Base-by-base conservation (phyloP, 2,329 filamentous ascomycete species). In the Cordyceps farinosa region DNA sequence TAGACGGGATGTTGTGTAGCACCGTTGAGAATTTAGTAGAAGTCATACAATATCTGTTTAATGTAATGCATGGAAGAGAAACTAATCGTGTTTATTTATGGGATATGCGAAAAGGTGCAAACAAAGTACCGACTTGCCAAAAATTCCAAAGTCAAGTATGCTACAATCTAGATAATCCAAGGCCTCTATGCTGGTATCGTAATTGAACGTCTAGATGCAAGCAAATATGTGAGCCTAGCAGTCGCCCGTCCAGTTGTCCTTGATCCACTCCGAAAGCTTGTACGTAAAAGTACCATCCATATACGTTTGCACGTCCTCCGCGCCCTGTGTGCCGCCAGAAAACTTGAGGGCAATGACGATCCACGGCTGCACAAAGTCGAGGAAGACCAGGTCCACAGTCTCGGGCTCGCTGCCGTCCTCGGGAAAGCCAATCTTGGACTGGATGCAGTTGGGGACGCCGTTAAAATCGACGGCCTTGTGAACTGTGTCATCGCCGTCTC, bases 321-420 rank as follows among this genome's bases (percentile, higher is more conserved):
- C 72, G 29, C 66, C 75, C 62, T 83, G 87, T 32, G 81, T 79
- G 1, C 80, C 80, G 0, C 85, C 85, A 32, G 77, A 78, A 66
- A 85, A 82, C 67, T 87, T 86, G 65, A 97, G 78, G 3, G 92
- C 92, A 11, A 89, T 77, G 22, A 96, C 75, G 45, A 98, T 79
- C 84, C 90, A 96, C 10, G 87, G 87, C 75, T 95, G 84, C 42
- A 98, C 87, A 74, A 97, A 99, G 73, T 96, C 92, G 64, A 96
- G 85, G 72, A 96, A 99, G 15, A 97, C 87, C 8, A 99, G 74
- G 73, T 98, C 94, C 1, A 99, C 92, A 0, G 77, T 88, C 59
- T 90, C 85, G 0, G 91, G 90, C 17, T 84, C 79, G 34, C 52
- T 56, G 6, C 73, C 80, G 6, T 74, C 77, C 10, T 76, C 69